A percentile compares a stretch with the other conserved stretches of the same genome.
These are phyloP conservation scores for Pyrenochaeta sp. DNA, from an alignment of 2,329 filamentous ascomycete species.

Conservation along the genomic window DNA sequence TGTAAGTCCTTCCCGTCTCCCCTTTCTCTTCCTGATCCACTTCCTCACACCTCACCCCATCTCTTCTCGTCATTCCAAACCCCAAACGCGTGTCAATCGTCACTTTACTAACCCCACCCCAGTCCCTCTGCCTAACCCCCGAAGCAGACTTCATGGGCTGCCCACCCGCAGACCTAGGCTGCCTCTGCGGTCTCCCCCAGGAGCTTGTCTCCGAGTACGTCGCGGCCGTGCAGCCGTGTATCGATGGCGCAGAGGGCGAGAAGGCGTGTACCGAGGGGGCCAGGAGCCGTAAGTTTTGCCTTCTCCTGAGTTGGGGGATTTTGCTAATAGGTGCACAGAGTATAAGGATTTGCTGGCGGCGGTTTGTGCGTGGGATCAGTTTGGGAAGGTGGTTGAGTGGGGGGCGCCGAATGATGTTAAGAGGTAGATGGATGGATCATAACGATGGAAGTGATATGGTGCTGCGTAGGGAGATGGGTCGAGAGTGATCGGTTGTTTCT, in stretches of 20 bases:
- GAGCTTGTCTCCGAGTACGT: conserved; percentile 22
- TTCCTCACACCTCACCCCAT: no score
- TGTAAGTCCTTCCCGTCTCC: no score
- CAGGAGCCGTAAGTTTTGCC: conserved; percentile 16
- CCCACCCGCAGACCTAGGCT: conserved; percentile 12
- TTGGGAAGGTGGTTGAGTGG: conserved; percentile 19
- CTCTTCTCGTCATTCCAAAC: no score
- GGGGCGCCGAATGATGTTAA: no score
- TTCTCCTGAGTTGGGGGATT: background rate
- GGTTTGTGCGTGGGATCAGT: conserved; percentile 15
- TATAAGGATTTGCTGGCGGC: conserved; percentile 22
- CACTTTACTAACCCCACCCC: no score
- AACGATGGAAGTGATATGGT: no score
- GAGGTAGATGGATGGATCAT: no score
- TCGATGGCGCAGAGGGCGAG: conserved; percentile 18
- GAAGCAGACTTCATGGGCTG: conserved; percentile 14
- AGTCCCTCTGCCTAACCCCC: conserved; percentile 14
- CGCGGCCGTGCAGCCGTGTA: conserved; percentile 22
- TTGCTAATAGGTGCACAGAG: conserved; percentile 15
- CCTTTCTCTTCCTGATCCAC: no score
- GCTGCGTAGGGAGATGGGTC: no score
- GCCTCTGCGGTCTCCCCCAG: conserved; percentile 25
- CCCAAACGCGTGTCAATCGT: no score
- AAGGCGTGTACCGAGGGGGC: conserved; percentile 23
- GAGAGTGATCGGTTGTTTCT: no score